Percentiles rank a stretch among this genome's conserved stretches.
phyloP scores from a whole-genome alignment of 192 early-diverging fungal genomes.

The Neocallimastix lanati region DNA sequence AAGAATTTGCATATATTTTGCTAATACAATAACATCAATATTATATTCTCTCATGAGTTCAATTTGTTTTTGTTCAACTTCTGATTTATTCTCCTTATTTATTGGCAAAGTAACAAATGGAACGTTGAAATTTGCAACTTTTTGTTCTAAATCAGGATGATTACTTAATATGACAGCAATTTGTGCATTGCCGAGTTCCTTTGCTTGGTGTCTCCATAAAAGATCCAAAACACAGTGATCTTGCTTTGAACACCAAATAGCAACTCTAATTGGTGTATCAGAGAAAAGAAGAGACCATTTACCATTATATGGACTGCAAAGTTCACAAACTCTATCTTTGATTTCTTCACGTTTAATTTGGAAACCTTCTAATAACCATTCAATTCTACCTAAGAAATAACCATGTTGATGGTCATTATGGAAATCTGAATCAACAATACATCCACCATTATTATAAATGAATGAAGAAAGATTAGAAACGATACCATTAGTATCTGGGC shows the following conservation, averaged over 20 bases:
- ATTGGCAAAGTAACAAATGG: neutral
- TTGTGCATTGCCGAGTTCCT: neutral
- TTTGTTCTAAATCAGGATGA: neutral
- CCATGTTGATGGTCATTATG: constrained; percentile 1
- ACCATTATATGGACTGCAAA: neutral
- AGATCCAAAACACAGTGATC: constrained; percentile 3
- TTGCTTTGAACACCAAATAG: constrained; percentile 3
- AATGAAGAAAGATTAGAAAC: neutral
- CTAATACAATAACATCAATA: neutral
- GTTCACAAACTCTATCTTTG: neutral
- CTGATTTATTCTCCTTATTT: neutral
- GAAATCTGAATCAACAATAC: constrained; percentile 1
- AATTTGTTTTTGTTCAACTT: constrained; percentile 1
- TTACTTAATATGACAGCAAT: neutral
- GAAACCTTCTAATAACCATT: neutral
- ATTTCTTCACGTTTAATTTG: neutral
- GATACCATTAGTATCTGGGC: neutral
- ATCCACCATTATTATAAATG: neutral
- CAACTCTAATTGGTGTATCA: neutral
- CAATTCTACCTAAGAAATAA: neutral
- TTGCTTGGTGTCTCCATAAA: neutral
- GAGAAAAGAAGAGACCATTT: neutral
- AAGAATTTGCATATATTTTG: constrained; percentile 3
- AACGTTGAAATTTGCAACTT: neutral
- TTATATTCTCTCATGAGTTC: constrained; percentile 1